Conservation (phyloP, 2,329 filamentous ascomycete genomes). For the Aspergillus amoenus region DNA sequence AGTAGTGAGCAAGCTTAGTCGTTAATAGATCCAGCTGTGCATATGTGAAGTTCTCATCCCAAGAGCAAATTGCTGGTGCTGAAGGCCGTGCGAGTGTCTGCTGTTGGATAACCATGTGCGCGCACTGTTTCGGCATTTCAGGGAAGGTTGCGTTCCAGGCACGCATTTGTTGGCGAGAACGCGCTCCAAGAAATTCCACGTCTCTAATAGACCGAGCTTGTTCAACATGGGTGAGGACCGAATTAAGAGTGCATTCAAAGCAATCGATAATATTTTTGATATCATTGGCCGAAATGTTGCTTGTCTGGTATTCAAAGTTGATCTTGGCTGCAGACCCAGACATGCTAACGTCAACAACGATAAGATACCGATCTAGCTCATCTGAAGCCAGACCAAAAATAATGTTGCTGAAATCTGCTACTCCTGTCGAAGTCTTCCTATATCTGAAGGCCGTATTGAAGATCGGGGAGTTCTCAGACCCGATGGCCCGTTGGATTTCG, state of each 20-base stretch:
- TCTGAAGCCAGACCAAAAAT: constrained; percentile 6
- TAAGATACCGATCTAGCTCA: constrained; percentile 20
- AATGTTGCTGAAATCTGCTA: constrained; percentile 5
- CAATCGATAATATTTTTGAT: constrained; percentile 32
- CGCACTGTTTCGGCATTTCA: constrained; percentile 31
- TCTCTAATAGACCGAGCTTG: constrained; percentile 23
- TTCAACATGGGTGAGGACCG: constrained; percentile 22
- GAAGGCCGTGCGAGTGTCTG: constrained; percentile 25
- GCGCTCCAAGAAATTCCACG: constrained; percentile 31
- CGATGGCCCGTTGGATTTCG: constrained; percentile 27
- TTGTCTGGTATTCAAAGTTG: constrained; percentile 54
- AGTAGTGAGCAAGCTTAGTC: constrained; percentile 36
- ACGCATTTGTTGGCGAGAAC: constrained; percentile 30
- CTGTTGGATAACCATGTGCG: constrained; percentile 38
- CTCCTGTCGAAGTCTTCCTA: neutral
- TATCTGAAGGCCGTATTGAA: constrained; percentile 35
- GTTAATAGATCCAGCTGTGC: constrained; percentile 38
- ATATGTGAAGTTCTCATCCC: constrained; percentile 40
- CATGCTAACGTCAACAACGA: constrained; percentile 29
- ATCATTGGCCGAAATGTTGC: constrained; percentile 46
- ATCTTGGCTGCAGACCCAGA: constrained; percentile 42
- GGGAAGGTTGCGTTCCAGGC: constrained; percentile 35
- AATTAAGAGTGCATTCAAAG: constrained; percentile 33
- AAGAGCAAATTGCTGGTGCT: constrained; percentile 33
- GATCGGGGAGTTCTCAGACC: constrained; percentile 21